A percentile compares a stretch with the other conserved stretches of the same genome.
These are phyloP conservation scores for Leucocoprinus leucothites DNA, from an alignment of 768 basidiomycete genomes.

Conservation along the genomic window DNA sequence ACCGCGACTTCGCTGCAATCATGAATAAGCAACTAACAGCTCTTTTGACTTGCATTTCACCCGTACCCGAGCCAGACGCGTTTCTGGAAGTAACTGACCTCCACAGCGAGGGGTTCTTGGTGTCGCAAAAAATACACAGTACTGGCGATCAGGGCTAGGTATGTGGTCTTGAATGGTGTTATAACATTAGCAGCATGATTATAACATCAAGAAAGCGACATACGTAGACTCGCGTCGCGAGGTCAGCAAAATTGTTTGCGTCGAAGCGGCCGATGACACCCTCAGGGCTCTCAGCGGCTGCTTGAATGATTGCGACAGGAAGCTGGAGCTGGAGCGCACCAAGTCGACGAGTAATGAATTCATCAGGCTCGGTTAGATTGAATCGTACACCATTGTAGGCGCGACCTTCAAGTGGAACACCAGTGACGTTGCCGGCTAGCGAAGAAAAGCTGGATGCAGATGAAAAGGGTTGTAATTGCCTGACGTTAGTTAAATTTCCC, in stretches of 20 bases:
- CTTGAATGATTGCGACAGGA: conserved; percentile 49
- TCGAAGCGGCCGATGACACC: conserved; percentile 38
- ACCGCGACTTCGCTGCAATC: conserved; percentile 35
- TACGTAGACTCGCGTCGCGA: conserved; percentile 48
- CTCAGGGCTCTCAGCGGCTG: conserved; percentile 33
- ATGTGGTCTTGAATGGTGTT: no score
- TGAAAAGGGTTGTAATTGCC: conserved; percentile 36
- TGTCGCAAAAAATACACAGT: conserved; percentile 47
- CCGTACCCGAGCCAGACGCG: conserved; percentile 49
- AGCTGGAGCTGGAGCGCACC: conserved; percentile 44
- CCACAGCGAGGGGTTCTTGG: conserved; percentile 31
- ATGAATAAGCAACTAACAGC: not conserved
- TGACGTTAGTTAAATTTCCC: conserved; percentile 40
- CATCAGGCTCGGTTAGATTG: conserved; percentile 37
- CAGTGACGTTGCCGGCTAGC: conserved; percentile 42
- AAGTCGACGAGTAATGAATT: conserved; percentile 34
- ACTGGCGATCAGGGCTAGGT: conserved; percentile 47
- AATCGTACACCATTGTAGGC: conserved; percentile 57
- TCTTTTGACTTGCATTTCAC: not conserved
- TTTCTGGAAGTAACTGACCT: conserved; percentile 40
- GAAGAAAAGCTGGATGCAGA: conserved; percentile 36
- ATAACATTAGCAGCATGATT: not conserved
- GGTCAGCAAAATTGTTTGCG: conserved; percentile 31
- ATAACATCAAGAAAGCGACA: not conserved
- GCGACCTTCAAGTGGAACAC: conserved; percentile 38